Evolutionary conservation across 2,329 filamentous ascomycete species (phyloP).

Genomic region (Diaporthe amygdali): DNA sequence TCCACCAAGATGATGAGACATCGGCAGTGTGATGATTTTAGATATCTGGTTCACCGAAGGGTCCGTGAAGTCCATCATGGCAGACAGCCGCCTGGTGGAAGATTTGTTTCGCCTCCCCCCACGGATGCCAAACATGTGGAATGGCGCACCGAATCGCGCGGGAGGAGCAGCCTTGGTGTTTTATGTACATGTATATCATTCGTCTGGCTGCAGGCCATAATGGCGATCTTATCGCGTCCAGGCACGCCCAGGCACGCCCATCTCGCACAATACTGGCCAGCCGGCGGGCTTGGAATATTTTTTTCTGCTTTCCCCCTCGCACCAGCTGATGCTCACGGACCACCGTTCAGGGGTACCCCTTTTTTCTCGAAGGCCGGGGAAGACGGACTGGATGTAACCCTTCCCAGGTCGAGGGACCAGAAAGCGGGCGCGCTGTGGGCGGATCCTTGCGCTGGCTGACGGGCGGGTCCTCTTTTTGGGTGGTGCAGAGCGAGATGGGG

Average conservation of each 20-base stretch:
- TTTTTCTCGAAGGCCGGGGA: constrained; percentile 11
- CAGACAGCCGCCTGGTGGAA: not conserved
- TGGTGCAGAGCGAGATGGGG: not conserved
- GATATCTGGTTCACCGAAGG: not conserved
- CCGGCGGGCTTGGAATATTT: not conserved
- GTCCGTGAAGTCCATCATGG: not conserved
- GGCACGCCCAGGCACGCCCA: not conserved
- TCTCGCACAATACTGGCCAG: not conserved
- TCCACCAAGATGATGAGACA: not conserved
- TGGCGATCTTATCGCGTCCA: constrained; percentile 1
- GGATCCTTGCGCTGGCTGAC: not conserved
- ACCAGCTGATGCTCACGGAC: not conserved
- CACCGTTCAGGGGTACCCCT: constrained; percentile 9
- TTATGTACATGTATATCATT: not conserved
- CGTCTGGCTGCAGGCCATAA: not conserved
- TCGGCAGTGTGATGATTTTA: not conserved
- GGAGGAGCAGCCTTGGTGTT: not conserved
- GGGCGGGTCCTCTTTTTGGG: not conserved
- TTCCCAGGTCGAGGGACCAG: not conserved
- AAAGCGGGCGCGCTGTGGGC: not conserved
- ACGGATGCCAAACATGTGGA: not conserved
- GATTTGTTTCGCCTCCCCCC: not conserved
- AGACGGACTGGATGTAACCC: constrained; percentile 9
- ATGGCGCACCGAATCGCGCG: not conserved
- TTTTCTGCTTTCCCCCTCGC: not conserved